Conservation (phyloP, 2,329 filamentous ascomycete species). For the Monosporascus sp. region DNA sequence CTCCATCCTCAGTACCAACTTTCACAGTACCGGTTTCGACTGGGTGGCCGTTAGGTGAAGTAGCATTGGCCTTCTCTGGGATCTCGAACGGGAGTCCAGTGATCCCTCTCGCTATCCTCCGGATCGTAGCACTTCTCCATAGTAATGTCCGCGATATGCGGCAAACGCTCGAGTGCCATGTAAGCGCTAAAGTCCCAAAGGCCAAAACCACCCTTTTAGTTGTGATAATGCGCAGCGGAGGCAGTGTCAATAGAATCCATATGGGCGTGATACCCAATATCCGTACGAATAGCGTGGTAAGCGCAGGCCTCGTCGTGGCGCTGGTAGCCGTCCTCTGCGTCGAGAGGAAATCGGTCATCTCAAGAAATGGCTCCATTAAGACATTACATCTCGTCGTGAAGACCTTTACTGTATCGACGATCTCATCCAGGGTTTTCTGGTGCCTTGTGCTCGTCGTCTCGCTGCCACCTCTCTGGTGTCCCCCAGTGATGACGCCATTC, state of each 20-base stretch:
- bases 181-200: slow-evolving; percentile 78
- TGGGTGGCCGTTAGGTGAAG: neutral
- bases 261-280: slow-evolving; percentile 83
- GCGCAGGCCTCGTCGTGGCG: slow-evolving; percentile 81
- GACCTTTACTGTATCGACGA: slow-evolving; percentile 85
- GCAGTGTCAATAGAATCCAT: slow-evolving; percentile 79
- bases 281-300: slow-evolving; percentile 84
- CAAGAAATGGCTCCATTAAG: slow-evolving; percentile 79
- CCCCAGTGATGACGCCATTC: slow-evolving; percentile 26
- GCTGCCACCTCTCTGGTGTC: slow-evolving; percentile 41
- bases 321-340: slow-evolving; percentile 87
- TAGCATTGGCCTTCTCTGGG: slow-evolving; percentile 26
- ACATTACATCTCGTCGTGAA: slow-evolving; percentile 92
- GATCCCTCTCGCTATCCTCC: slow-evolving; percentile 62
- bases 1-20: slow-evolving; percentile 32
- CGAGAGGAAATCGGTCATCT: slow-evolving; percentile 87
- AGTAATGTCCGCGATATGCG: slow-evolving; percentile 80
- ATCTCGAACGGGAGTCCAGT: slow-evolving; percentile 74
- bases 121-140: slow-evolving; percentile 78
- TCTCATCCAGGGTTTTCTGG: slow-evolving; percentile 94
- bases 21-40: slow-evolving; percentile 9
- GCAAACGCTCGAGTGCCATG: slow-evolving; percentile 87
- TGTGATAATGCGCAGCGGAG: slow-evolving; percentile 79
- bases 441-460: slow-evolving; percentile 66
- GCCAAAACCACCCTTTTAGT: slow-evolving; percentile 78